Evolutionary conservation across 768 basidiomycete genomes (phyloP), one percentile per base, ranked within the genome.

Genomic region (Omphalotus guepiniiformis): DNA sequence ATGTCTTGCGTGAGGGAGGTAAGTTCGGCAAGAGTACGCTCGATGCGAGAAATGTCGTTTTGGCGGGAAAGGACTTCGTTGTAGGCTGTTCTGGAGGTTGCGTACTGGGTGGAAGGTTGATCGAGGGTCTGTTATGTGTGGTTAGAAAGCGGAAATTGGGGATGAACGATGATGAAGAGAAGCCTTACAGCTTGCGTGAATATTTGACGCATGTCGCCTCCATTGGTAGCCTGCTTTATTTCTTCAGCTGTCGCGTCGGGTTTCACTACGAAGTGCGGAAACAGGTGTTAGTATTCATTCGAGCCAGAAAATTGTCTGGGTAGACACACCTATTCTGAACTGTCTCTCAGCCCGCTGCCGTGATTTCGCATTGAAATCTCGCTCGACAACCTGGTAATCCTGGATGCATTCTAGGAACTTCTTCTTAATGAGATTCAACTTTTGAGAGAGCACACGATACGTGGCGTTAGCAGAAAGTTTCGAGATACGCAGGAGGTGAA

Each of bases 51-150:
- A 55, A 97, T 79, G 51, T 96, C 92, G 57, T 84, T 76, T 60
- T 94, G 91, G 28, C 93, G 78, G 49, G 87, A 82, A 61, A 94
- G 93, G 0, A 93, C 92, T 65, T 96, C 93, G 41, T 81, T 76
- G 63, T 85, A 91, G 0, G 88, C 93, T 36, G 78, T 76, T 39
- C 90, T 74, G 13, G 90, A 83, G 54, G 90, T 86, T 26, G 83
- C 88, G 63, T 90, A 91, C n/a, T 82, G 80, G 42, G 79, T 82
- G n/a, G 88, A 88, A 23, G 73, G 73, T 34, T n/a, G n/a, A n/a
- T 85, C 76, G 36, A 93, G 71, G 89, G 91, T 51, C 7, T 27
- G 34, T 47, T 32, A n/a, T 9, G 9, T n/a, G 30, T 9, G n/a
- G n/a, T n/a, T 32, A 9, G 9, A 32, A 32, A 9, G n/a, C 9